Base-by-base conservation (phyloP, 2,329 filamentous ascomycete genomes). In the Diaporthe aspalathi region DNA sequence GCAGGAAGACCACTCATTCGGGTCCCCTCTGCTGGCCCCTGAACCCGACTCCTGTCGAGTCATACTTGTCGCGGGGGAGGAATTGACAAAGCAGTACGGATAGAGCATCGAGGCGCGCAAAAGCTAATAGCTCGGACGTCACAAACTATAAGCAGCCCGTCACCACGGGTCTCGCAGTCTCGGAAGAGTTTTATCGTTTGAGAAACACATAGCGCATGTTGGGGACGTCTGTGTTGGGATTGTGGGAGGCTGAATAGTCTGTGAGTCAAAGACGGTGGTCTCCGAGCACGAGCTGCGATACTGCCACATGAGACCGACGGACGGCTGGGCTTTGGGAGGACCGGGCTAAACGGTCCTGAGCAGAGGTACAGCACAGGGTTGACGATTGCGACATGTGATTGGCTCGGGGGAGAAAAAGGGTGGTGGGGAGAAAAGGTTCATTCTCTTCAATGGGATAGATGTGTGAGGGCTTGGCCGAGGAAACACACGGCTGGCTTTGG, bases 251-350 rank as follows among this genome's bases (percentile, higher is more conserved):
- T 63, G 57, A 47, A 49, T n/a, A 49, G 43, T 32, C 57, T 32
- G 43, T 24, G 40, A 16, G 29, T 22, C 47, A 32, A 38, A 38
- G 35, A 32, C 14, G 43, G 27, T 20, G 27, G 27, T 35, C 43
- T 43, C 35, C 17, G 35, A 32, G 43, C 57, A 63, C 20, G 43
- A 63, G 17, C 43, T 32, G 38, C 16, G 32, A 68, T 47, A 52
- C 29, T 68, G 43, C 54, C 66, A 68, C 43, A 68, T 68, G 66
- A 57, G 66, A 57, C 57, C 20, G 43, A 49, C n/a, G 57, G 57
- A 43, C 43, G 57, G 20, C 43, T 63, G 43, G 43, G 20, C 40
- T 47, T 14, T n/a, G 29, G 27, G 40, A 45, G 40, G 40, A 29
- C 40, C 40, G 2, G 57, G 56, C 56, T 32, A 32, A 17, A 17